Conservation (phyloP, 2,329 filamentous ascomycete genomes). For the Chrysoporthe deuterocubensis region DNA sequence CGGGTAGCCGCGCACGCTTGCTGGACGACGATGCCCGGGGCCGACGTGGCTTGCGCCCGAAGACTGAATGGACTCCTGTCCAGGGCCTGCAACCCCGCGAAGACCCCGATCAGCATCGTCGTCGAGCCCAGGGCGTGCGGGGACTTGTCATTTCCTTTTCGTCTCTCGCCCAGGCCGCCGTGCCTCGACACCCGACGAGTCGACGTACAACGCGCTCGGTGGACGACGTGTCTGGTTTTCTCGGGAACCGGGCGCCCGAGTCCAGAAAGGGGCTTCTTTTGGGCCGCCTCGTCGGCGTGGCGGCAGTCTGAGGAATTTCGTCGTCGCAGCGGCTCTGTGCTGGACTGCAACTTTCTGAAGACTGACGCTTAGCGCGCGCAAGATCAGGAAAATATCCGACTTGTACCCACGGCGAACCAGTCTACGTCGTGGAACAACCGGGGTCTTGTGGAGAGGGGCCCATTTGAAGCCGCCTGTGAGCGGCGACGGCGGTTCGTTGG, state of each 20-base stretch:
- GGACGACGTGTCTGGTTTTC: background rate
- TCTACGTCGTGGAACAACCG: slow-evolving; percentile 19
- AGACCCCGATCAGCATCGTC: slow-evolving; percentile 4
- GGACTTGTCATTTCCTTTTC: slow-evolving; percentile 20
- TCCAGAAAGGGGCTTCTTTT: slow-evolving; percentile 10
- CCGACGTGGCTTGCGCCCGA: slow-evolving; percentile 5
- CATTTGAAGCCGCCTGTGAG: slow-evolving; percentile 7
- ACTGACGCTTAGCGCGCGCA: slow-evolving; percentile 21
- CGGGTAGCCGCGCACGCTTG: slow-evolving; percentile 20
- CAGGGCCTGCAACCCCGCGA: background rate
- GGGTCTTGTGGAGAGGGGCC: slow-evolving; percentile 19
- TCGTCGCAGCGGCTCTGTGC: slow-evolving; percentile 8
- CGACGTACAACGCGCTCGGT: slow-evolving; percentile 11
- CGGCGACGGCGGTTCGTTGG: slow-evolving; percentile 6
- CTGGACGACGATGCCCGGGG: slow-evolving; percentile 12
- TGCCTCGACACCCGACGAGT: background rate
- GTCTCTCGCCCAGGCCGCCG: background rate
- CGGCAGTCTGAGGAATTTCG: background rate
- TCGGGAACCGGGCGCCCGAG: background rate
- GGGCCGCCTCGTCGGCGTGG: slow-evolving; percentile 18
- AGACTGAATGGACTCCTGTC: slow-evolving; percentile 16
- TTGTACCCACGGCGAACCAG: slow-evolving; percentile 19
- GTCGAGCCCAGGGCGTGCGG: slow-evolving; percentile 17
- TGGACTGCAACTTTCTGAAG: background rate
- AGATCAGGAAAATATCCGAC: slow-evolving; percentile 15